Percentiles rank a stretch among this genome's conserved stretches.
Evolutionary conservation across 768 basidiomycete species (phyloP).

Genomic region (Cubamyces lactineus): DNA sequence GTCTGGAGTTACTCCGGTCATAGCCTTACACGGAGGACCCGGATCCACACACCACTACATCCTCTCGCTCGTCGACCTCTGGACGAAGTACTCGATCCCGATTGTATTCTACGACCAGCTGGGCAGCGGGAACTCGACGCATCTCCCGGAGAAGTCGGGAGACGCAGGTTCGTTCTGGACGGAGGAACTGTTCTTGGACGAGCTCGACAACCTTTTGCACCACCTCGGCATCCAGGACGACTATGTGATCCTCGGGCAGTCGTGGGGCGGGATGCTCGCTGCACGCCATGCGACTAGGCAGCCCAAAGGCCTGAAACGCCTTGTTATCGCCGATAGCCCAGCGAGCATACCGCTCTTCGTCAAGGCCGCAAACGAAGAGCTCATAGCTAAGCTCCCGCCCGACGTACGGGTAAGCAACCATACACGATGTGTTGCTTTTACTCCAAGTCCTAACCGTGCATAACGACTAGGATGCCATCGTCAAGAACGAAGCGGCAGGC

Average conservation of each 20-base stretch:
- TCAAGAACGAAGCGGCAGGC: conserved; percentile 48
- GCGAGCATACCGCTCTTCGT: conserved; percentile 34
- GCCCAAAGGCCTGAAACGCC: conserved; percentile 41
- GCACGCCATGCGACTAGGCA: conserved; percentile 44
- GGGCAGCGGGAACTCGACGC: conserved; percentile 50
- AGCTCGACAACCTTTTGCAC: conserved; percentile 52
- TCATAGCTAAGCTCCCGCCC: conserved; percentile 42
- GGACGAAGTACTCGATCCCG: conserved; percentile 35
- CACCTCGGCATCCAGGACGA: conserved; percentile 43
- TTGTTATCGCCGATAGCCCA: conserved; percentile 36
- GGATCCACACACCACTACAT: conserved; percentile 47
- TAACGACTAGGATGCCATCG: conserved; percentile 21
- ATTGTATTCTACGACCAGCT: conserved; percentile 58
- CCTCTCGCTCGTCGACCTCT: conserved; percentile 42
- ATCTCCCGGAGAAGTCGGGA: conserved; percentile 39
- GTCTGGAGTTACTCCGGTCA: conserved; percentile 37
- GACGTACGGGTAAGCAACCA: conserved; percentile 32
- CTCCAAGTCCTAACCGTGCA: background rate
- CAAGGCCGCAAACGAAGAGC: conserved; percentile 39
- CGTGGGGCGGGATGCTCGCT: conserved; percentile 61
- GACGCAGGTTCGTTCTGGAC: conserved; percentile 43
- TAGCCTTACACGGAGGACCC: conserved; percentile 54
- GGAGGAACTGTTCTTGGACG: conserved; percentile 53
- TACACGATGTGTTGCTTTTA: conserved; percentile 12
- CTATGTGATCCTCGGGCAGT: conserved; percentile 56